Evolutionary conservation across 2,329 filamentous ascomycete species (phyloP).

Genomic region (Cladosporium sp.): DNA sequence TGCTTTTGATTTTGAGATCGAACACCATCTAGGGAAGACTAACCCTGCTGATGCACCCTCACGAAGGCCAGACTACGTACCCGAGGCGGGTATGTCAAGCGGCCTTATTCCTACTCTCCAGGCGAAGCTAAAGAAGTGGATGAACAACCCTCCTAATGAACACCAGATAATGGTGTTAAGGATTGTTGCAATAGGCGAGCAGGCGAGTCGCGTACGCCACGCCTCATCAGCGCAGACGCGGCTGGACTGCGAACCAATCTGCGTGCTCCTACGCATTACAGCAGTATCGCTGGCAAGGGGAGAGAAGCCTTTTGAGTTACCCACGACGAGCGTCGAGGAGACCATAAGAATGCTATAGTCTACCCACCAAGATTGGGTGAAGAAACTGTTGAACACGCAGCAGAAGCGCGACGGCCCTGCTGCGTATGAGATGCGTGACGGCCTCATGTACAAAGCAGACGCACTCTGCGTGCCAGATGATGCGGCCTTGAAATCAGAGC

Average conservation of each 20-base stretch:
- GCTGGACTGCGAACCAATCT: not conserved
- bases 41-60: not conserved
- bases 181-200: not conserved
- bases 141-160: not conserved
- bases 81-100: too few relatives aligned
- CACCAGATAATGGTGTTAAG: not conserved
- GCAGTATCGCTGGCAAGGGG: not conserved
- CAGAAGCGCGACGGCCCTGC: too few relatives aligned
- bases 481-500: not conserved
- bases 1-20: not conserved
- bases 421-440: not conserved
- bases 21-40: not conserved
- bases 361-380: too few relatives aligned
- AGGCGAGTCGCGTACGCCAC: not conserved
- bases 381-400: not conserved
- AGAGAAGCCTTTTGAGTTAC: not conserved
- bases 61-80: not conserved
- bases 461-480: not conserved
- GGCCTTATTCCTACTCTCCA: not conserved
- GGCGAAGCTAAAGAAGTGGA: not conserved
- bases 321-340: not conserved
- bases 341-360: too few relatives aligned
- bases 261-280: not conserved
- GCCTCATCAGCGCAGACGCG: not conserved
- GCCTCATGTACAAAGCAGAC: not conserved